These are phyloP conservation scores for Bipolaris sorokiniana DNA, from an alignment of 2,329 filamentous ascomycete genomes.

Conservation along the genomic window DNA sequence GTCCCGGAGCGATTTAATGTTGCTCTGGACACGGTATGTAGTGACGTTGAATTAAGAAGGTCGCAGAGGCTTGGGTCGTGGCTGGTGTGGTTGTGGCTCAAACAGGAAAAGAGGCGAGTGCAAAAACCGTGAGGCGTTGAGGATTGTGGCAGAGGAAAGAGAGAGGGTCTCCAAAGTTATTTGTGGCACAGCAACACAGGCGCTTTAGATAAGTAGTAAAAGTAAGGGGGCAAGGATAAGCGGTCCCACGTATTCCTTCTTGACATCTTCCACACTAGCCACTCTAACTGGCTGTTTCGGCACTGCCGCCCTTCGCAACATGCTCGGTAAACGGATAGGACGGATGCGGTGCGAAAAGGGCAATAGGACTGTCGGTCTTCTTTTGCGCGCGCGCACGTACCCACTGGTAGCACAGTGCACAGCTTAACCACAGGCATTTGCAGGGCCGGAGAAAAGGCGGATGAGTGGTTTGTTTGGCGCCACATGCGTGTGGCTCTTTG, in stretches of 20 bases:
- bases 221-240: background rate
- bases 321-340: slow-evolving; percentile 11
- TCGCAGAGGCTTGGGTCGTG: slow-evolving; percentile 7
- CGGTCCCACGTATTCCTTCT: slow-evolving; percentile 5
- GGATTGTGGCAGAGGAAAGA: slow-evolving; percentile 14
- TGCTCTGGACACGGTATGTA: background rate
- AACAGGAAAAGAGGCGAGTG: slow-evolving; percentile 19
- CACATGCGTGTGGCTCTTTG: slow-evolving; percentile 24
- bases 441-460: slow-evolving; percentile 3
- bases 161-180: background rate
- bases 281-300: background rate
- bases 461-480: slow-evolving; percentile 14
- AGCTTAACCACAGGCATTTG: slow-evolving; percentile 3
- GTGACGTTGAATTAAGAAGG: slow-evolving; percentile 21
- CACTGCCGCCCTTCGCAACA: background rate
- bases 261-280: background rate
- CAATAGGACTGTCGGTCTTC: background rate
- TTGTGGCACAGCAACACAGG: slow-evolving; percentile 12
- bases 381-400: slow-evolving; percentile 1
- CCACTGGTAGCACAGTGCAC: background rate
- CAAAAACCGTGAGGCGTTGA: slow-evolving; percentile 6
- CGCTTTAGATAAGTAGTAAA: background rate
- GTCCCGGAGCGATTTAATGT: too few species aligned
- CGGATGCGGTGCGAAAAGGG: slow-evolving; percentile 8
- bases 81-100: slow-evolving; percentile 16